A percentile compares a stretch with the other conserved stretches of the same genome.
Conservation (phyloP, 192 early-diverging fungal species). For the Ambispora gerdemannii region DNA sequence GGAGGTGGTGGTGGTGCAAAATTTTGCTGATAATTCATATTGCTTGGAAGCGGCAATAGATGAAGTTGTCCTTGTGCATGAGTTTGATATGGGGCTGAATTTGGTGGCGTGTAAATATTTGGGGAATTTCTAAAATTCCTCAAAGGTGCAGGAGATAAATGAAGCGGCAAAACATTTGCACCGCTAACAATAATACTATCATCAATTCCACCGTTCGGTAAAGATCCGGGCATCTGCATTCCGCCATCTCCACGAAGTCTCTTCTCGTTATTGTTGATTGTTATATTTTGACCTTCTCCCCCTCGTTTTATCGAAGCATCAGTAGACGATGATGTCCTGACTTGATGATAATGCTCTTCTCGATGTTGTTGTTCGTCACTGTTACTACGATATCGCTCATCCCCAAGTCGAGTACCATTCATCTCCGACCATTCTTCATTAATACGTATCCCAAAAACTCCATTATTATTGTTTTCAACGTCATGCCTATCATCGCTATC, state of each 20-base stretch:
- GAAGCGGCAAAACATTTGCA: background rate
- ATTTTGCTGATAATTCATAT: background rate
- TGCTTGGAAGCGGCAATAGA: background rate
- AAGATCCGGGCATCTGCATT: slow-evolving; percentile 4
- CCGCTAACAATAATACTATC: slow-evolving; percentile 13
- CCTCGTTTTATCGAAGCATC: background rate
- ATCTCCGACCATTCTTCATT: background rate
- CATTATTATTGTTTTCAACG: background rate
- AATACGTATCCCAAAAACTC: background rate
- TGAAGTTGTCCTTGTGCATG: background rate
- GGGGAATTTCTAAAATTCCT: slow-evolving; percentile 13
- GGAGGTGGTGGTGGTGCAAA: background rate
- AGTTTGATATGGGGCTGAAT: background rate
- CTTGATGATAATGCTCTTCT: background rate
- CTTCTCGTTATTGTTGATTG: background rate
- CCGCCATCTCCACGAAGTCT: background rate
- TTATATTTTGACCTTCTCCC: background rate
- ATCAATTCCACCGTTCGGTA: slow-evolving; percentile 15
- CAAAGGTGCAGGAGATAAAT: background rate
- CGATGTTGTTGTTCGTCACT: background rate
- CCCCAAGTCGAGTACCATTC: background rate
- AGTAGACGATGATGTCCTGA: background rate
- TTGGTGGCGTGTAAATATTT: background rate
- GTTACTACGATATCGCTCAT: background rate
- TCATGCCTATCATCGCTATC: slow-evolving; percentile 14